A percentile compares a stretch with the other conserved stretches of the same genome.
phyloP scores from a whole-genome alignment of 2,329 filamentous ascomycete genomes.

The Fusarium redolens region DNA sequence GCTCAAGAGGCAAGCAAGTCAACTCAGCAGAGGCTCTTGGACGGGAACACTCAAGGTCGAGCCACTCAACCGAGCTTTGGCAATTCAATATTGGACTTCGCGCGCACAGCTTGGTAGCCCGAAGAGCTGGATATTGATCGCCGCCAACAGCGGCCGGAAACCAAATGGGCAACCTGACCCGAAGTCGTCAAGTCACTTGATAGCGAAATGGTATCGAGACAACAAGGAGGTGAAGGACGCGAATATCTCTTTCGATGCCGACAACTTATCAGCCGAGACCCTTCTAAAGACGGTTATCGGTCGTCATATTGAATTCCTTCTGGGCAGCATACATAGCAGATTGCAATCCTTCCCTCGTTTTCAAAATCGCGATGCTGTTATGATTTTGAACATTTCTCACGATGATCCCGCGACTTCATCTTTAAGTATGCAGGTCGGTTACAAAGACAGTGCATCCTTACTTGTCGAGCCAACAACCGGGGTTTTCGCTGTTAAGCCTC shows the following conservation, averaged over 20 bases:
- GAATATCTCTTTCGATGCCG: constrained; percentile 74
- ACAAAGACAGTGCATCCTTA: constrained; percentile 68
- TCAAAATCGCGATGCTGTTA: constrained; percentile 65
- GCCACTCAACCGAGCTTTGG: constrained; percentile 80
- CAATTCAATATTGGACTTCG: constrained; percentile 90
- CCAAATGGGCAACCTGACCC: constrained; percentile 53
- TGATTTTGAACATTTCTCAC: constrained; percentile 68
- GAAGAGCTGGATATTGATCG: constrained; percentile 93
- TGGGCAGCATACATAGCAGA: constrained; percentile 73
- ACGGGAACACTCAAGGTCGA: constrained; percentile 82
- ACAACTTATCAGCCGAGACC: constrained; percentile 76
- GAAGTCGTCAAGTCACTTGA: constrained; percentile 65
- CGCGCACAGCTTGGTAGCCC: constrained; percentile 63
- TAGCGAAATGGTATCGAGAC: constrained; percentile 85
- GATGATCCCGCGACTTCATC: constrained; percentile 74
- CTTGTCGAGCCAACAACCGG: constrained; percentile 83
- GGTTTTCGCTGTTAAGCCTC: constrained; percentile 76
- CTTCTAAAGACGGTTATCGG: constrained; percentile 81
- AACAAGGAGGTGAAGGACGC: constrained; percentile 77
- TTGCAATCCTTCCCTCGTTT: constrained; percentile 72
- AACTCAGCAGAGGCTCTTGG: constrained; percentile 79
- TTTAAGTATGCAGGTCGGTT: constrained; percentile 76
- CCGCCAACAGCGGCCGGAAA: constrained; percentile 75
- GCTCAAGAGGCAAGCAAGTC: constrained; percentile 79
- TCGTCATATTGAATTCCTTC: constrained; percentile 77